Percentiles rank a stretch among this genome's conserved stretches.
These are phyloP conservation scores for Fonsecaea multimorphosa DNA, from an alignment of 2,329 filamentous ascomycete genomes.

Conservation along the genomic window DNA sequence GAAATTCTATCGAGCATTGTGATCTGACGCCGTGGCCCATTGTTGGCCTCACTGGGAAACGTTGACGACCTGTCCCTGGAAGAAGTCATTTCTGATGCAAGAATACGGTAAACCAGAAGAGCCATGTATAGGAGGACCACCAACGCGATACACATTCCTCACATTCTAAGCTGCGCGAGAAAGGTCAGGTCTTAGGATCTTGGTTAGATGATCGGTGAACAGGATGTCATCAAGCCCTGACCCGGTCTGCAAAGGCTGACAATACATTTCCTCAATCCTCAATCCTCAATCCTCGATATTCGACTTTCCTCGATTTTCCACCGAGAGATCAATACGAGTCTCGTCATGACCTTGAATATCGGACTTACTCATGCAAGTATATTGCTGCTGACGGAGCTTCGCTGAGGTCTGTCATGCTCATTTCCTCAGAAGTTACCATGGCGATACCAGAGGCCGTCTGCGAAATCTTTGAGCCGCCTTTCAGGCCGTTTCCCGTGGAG, in stretches of 20 bases:
- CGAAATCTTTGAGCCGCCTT: constrained; percentile 6
- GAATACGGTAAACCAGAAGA: no score
- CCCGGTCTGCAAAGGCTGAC: not conserved
- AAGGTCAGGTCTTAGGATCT: no score
- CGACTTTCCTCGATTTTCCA: not conserved
- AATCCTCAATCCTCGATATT: not conserved
- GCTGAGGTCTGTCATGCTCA: not conserved
- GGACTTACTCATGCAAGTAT: not conserved
- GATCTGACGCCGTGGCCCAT: not conserved
- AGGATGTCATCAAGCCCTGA: not conserved
- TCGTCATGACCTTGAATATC: not conserved
- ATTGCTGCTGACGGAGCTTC: not conserved
- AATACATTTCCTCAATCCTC: not conserved
- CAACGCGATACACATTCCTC: not conserved
- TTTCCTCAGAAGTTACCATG: not conserved
- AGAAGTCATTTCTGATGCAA: no score
- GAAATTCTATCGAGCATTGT: not conserved
- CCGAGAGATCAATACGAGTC: not conserved
- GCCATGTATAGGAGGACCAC: no score
- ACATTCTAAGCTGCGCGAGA: not conserved
- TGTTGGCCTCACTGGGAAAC: not conserved
- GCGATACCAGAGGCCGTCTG: not conserved
- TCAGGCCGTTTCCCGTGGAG: not conserved
- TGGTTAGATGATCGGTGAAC: not conserved
- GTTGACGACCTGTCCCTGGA: not conserved